Base-by-base conservation (phyloP, 805 yeast genomes). In the Monosporozyma aerobia region DNA sequence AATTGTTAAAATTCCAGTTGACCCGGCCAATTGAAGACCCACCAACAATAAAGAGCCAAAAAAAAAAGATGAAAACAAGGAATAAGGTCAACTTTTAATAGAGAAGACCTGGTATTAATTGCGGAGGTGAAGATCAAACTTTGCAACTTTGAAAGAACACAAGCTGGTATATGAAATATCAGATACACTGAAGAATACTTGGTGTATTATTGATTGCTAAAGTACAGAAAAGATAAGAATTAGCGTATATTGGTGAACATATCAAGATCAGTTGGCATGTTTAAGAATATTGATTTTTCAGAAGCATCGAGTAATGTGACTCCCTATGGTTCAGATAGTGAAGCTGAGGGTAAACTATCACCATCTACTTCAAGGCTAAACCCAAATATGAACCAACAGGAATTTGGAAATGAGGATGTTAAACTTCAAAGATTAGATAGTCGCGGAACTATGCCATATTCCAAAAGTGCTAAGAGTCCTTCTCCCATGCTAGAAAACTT, bases 401-500 rank as follows among this genome's bases (percentile, higher is more conserved):
- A 43, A 19, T 5, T 10, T 1, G 25, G 25, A 13, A 23, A 43
- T 25, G 45, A 43, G 14, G 44, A 25, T 29, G 23, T 44, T 16
- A 29, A n/a, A 13, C 7, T 44, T n/a, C 37, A 44, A n/a, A 30
- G 29, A 44, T 10, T 29, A 29, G 47, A 44, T 8, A 23, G 25
- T 19, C n/a, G 10, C 13, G 25, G 3, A 23, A 7, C 39, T 3
- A 46, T 7, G 3, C 9, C 29, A 11, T 16, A n/a, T 14, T 9
- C 37, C 8, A 30, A 23, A 22, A 19, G 8, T 32, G n/a, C 37
- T 3, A 46, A 14, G 8, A 19, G 59, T 19, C 45, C 50, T 40
- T 41, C 56, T 3, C 55, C 50, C 8, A 46, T 51, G 5, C 54
- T 51, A 9, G 51, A 50, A 22, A 46, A 49, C 11, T 57, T 65